phyloP scores from a whole-genome alignment of 164 flowering plant species.

The Kalanchoe fedtschenkoi region DNA sequence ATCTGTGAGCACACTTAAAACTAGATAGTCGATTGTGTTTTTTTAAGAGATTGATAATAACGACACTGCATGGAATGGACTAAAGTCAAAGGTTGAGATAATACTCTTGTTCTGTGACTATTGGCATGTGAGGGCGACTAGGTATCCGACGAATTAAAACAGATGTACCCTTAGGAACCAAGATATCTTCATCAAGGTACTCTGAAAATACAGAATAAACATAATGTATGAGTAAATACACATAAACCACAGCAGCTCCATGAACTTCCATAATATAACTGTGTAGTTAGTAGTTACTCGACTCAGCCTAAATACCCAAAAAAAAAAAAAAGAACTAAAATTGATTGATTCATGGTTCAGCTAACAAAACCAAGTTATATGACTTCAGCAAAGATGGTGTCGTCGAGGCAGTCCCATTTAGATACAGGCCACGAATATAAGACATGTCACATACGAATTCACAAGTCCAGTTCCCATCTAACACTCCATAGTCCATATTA shows the following conservation, averaged over 20 bases:
- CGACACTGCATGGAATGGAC: background rate
- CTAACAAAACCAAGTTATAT: no score
- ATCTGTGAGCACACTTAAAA: background rate
- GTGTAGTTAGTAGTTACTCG: no score
- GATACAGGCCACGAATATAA: no score
- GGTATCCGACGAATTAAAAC: constrained; percentile 93
- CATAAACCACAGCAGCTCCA: constrained; percentile 10
- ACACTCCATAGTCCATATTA: no score
- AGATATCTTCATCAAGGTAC: constrained; percentile 74
- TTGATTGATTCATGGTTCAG: no score
- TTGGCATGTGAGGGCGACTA: constrained; percentile 85
- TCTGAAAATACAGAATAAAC: constrained; percentile 74
- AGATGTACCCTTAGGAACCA: constrained; percentile 92
- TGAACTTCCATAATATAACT: background rate
- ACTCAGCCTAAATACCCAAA: no score
- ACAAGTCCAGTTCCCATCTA: no score
- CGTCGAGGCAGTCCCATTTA: background rate
- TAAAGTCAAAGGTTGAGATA: constrained; percentile 26
- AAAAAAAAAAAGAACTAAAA: no score
- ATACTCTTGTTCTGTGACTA: constrained; percentile 74
- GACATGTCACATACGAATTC: no score
- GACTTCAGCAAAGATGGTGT: background rate
- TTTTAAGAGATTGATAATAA: background rate
- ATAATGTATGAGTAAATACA: constrained; percentile 26
- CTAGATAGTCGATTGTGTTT: background rate